Conservation (phyloP, 345 rosid genomes). For the Sonneratia caseolaris region DNA sequence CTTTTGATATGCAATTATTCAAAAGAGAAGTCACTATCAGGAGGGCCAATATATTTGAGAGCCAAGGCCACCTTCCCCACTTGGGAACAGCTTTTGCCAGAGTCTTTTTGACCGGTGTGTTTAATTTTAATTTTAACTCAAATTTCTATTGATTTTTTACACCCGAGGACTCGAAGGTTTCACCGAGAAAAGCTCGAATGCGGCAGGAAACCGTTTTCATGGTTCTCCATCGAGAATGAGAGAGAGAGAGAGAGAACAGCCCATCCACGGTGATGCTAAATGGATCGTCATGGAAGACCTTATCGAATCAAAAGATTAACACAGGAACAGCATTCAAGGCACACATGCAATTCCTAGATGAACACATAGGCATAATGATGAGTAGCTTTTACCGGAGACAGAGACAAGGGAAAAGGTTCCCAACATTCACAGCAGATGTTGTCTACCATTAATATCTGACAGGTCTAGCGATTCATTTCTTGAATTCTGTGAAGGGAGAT, state of each 20-base stretch:
- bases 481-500: background rate
- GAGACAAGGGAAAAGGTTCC: background rate
- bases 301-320: background rate
- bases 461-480: slow-evolving; percentile 1
- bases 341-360: background rate
- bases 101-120: slow-evolving; percentile 5
- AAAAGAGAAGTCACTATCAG: slow-evolving; percentile 9
- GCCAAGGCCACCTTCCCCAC: slow-evolving; percentile 3
- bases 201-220: background rate
- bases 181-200: background rate
- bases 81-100: slow-evolving; percentile 8
- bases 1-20: background rate
- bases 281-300: background rate
- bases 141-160: no score
- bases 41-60: slow-evolving; percentile 8
- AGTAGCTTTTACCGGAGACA: background rate
- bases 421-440: background rate
- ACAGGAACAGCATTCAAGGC: background rate
- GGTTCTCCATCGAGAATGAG: background rate
- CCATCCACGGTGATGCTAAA: background rate
- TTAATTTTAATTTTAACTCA: background rate
- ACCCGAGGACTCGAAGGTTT: background rate
- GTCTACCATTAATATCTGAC: slow-evolving; percentile 10
- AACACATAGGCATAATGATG: background rate
- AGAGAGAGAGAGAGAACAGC: background rate